Evolutionary conservation across 805 yeast genomes (phyloP).

Genomic region (Ogataea pignaliae): DNA sequence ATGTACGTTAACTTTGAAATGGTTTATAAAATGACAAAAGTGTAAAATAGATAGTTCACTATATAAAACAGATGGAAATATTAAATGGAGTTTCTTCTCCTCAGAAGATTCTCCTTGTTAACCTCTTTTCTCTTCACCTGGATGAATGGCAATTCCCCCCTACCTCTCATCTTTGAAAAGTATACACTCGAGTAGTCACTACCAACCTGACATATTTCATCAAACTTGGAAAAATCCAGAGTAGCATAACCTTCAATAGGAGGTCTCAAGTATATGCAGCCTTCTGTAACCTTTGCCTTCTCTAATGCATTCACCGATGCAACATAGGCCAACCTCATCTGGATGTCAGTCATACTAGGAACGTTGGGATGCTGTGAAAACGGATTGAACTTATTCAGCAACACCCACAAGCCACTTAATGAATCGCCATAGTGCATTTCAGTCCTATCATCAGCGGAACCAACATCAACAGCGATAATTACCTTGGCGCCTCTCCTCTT

Average conservation of each 20-base stretch:
- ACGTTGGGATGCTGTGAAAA: slow-evolving; percentile 82
- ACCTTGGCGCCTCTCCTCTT: slow-evolving; percentile 79
- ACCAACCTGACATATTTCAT: slow-evolving; percentile 83
- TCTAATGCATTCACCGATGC: slow-evolving; percentile 93
- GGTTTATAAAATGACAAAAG: neutral
- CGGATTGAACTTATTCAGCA: slow-evolving; percentile 83
- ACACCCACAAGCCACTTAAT: slow-evolving; percentile 86
- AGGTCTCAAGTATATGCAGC: slow-evolving; percentile 85
- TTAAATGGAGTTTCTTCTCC: slow-evolving; percentile 65
- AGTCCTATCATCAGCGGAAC: slow-evolving; percentile 87
- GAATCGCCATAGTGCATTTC: slow-evolving; percentile 92
- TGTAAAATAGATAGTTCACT: neutral
- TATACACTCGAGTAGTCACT: slow-evolving; percentile 61
- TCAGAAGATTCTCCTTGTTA: slow-evolving; percentile 24
- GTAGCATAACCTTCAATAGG: slow-evolving; percentile 93
- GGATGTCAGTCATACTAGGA: slow-evolving; percentile 94
- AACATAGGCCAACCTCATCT: slow-evolving; percentile 87
- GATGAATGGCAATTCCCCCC: slow-evolving; percentile 55
- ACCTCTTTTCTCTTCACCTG: slow-evolving; percentile 43
- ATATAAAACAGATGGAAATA: neutral
- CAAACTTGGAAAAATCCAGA: slow-evolving; percentile 86
- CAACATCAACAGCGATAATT: slow-evolving; percentile 92
- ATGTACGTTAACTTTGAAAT: neutral
- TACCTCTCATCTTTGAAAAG: slow-evolving; percentile 46
- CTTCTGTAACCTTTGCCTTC: slow-evolving; percentile 76